Evolutionary conservation across 768 basidiomycete species (phyloP).

Genomic region (Lactarius evosmus): DNA sequence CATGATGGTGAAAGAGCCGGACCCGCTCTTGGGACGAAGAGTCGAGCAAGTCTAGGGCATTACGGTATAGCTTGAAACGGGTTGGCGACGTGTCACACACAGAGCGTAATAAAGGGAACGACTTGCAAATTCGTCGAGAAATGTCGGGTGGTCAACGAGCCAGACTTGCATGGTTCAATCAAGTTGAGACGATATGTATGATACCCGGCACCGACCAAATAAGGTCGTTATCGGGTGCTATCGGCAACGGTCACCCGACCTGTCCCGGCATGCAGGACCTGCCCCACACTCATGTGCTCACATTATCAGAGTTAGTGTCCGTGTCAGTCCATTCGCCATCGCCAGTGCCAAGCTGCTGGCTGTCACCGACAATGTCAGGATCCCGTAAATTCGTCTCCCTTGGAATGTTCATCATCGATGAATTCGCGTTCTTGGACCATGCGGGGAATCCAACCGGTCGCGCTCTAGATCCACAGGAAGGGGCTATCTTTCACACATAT

Average conservation of each 20-base stretch:
- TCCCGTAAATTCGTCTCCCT: constrained; percentile 53
- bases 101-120: not conserved
- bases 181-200: too few relatives aligned
- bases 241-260: not conserved
- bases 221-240: not conserved
- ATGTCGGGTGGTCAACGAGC: constrained; percentile 24
- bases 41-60: constrained; percentile 58
- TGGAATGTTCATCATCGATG: constrained; percentile 90
- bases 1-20: constrained; percentile 62
- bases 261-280: not conserved
- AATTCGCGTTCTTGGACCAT: constrained; percentile 61
- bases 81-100: not conserved
- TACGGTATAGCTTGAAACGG: constrained; percentile 54
- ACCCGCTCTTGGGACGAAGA: constrained; percentile 53
- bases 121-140: constrained; percentile 23
- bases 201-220: not conserved
- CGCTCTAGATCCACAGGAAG: constrained; percentile 44
- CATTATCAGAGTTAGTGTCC: not conserved
- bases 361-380: constrained; percentile 14
- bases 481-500: constrained; percentile 34
- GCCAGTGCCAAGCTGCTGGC: not conserved
- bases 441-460: constrained; percentile 50
- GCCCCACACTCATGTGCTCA: too few relatives aligned
- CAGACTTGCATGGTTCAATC: constrained; percentile 19
- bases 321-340: not conserved